phyloP scores from a whole-genome alignment of 1,284 basidiomycete genomes.

The Apiotrichum mycotoxinovorans region DNA sequence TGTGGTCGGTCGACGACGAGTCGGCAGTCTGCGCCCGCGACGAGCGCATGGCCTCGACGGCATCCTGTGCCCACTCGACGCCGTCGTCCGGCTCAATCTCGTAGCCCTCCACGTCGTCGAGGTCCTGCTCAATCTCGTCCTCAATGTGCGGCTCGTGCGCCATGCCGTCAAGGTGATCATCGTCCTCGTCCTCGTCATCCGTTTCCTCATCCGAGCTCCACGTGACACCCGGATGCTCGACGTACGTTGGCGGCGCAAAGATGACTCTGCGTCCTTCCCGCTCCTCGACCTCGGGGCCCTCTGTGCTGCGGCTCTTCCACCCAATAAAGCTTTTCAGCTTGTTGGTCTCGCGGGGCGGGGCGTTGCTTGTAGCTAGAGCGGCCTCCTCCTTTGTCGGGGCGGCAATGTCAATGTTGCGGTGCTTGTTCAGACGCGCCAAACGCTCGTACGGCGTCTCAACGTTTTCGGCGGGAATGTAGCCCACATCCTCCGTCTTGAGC shows the following conservation, averaged over 20 bases:
- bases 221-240: slow-evolving; percentile 53
- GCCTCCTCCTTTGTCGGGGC: slow-evolving; percentile 37
- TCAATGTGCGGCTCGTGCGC: slow-evolving; percentile 58
- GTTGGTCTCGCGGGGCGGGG: slow-evolving; percentile 1
- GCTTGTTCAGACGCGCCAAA: slow-evolving; percentile 91
- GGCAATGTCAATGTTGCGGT: slow-evolving; percentile 87
- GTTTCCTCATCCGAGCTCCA: slow-evolving; percentile 75
- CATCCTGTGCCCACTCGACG: slow-evolving; percentile 53
- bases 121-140: slow-evolving; percentile 40
- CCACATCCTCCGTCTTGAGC: slow-evolving; percentile 96
- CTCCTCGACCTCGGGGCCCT: slow-evolving; percentile 20
- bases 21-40: slow-evolving; percentile 28
- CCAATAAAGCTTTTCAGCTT: slow-evolving; percentile 35
- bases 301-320: slow-evolving; percentile 24
- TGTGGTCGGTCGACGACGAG: slow-evolving; percentile 2
- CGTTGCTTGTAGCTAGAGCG: slow-evolving; percentile 19
- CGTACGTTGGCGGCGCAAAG: slow-evolving; percentile 54
- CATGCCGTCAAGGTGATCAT: slow-evolving; percentile 42
- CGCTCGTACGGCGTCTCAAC: slow-evolving; percentile 98
- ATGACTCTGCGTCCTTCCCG: slow-evolving; percentile 42
- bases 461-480: slow-evolving; percentile 98
- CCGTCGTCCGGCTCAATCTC: slow-evolving; percentile 54
- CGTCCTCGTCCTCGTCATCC: slow-evolving; percentile 51
- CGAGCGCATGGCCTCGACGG: slow-evolving; percentile 45
- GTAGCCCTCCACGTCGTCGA: slow-evolving; percentile 16